phyloP scores from a whole-genome alignment of 2,329 filamentous ascomycete species.

The Ceratocystiopsis sp. region DNA sequence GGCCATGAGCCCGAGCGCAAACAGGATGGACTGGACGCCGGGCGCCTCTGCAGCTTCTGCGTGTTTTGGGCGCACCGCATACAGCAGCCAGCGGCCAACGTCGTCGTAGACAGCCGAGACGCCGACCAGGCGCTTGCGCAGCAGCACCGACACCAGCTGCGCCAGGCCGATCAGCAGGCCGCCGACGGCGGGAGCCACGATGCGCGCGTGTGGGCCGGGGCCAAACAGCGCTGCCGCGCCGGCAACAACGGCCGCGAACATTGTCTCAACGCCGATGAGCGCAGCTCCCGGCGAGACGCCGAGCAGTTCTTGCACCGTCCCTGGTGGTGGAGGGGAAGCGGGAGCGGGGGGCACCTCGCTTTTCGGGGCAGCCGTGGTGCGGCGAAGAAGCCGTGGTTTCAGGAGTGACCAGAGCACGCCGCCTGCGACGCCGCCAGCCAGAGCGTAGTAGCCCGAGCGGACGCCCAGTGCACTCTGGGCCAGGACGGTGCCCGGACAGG shows the following conservation, averaged over 20 bases:
- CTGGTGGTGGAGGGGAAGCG: background rate
- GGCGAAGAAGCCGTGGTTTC: conserved; percentile 12
- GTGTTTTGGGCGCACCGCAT: background rate
- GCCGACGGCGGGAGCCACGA: conserved; percentile 31
- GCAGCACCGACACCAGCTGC: conserved; percentile 37
- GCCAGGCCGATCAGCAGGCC: conserved; percentile 41
- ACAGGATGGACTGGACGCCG: conserved; percentile 13
- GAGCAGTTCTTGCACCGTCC: conserved; percentile 23
- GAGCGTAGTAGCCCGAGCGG: conserved; percentile 30
- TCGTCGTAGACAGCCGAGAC: conserved; percentile 47
- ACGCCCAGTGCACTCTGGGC: conserved; percentile 40
- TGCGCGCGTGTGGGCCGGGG: conserved; percentile 14
- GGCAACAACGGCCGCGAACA: conserved; percentile 24
- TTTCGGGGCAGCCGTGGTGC: background rate
- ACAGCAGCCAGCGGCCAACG: conserved; percentile 33
- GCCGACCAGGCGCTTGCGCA: conserved; percentile 37
- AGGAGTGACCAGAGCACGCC: conserved; percentile 35
- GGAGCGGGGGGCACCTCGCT: background rate
- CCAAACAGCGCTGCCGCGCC: conserved; percentile 16
- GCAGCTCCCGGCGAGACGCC: conserved; percentile 21
- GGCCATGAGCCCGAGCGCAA: conserved; percentile 18
- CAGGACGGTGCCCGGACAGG: conserved; percentile 48
- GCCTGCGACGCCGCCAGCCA: conserved; percentile 37
- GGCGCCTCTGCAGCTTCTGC: background rate
- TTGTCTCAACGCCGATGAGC: conserved; percentile 25